phyloP scores from a whole-genome alignment of 371 early-diverging fungal genomes.

The Lichtheimia corymbifera region DNA sequence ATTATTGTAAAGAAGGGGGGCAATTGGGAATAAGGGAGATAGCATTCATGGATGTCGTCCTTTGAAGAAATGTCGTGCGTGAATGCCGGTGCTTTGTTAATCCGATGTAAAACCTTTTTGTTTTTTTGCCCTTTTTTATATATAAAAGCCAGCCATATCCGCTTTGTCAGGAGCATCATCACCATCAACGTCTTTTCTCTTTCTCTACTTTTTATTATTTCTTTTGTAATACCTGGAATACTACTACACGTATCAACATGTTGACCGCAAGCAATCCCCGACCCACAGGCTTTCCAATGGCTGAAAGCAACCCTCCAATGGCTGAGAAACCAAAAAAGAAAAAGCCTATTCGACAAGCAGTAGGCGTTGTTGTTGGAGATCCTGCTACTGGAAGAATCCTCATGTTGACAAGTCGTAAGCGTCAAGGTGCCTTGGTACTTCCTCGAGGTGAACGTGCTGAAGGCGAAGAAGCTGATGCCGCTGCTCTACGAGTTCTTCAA shows the following conservation, averaged over 20 bases:
- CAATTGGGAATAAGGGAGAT: too few species aligned
- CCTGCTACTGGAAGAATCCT: slow-evolving; percentile 25
- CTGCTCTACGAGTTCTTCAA: slow-evolving; percentile 38
- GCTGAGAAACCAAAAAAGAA: slow-evolving; percentile 13
- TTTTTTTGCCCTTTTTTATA: background rate
- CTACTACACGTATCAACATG: background rate
- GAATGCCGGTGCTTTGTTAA: slow-evolving; percentile 1
- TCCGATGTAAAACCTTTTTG: background rate
- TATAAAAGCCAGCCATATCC: background rate
- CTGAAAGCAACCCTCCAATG: background rate
- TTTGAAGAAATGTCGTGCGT: background rate
- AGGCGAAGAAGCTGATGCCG: slow-evolving; percentile 34
- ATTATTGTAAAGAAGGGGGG: too few species aligned
- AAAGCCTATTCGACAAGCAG: slow-evolving; percentile 26
- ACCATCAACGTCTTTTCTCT: background rate
- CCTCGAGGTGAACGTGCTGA: slow-evolving; percentile 39
- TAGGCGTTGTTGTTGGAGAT: slow-evolving; percentile 40
- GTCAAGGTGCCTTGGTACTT: slow-evolving; percentile 35
- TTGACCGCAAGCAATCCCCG: slow-evolving; percentile 2
- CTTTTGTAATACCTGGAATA: background rate
- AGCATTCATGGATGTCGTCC: too few species aligned
- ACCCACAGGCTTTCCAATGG: slow-evolving; percentile 3
- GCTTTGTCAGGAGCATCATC: too few species aligned
- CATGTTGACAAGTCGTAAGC: slow-evolving; percentile 36
- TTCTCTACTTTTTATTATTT: background rate